phyloP scores from a whole-genome alignment of 768 basidiomycete species.

The Podaxis sp. region DNA sequence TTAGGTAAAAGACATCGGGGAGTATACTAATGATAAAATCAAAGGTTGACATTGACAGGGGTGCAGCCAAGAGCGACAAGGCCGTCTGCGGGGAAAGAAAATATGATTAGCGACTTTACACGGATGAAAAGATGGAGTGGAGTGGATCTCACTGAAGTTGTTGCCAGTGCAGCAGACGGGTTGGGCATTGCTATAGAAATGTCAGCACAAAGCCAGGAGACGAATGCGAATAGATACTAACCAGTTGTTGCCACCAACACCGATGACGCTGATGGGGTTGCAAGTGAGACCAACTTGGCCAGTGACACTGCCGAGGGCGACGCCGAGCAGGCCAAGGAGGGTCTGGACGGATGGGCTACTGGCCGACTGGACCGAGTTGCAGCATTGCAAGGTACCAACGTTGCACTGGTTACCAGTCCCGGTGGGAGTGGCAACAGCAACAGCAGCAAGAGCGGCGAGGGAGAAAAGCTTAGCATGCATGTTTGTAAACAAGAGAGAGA shows the following conservation, averaged over 20 bases:
- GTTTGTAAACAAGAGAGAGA: background rate
- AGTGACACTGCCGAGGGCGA: constrained; percentile 19
- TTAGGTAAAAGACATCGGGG: too few relatives aligned
- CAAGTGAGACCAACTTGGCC: constrained; percentile 27
- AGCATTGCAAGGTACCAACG: constrained; percentile 7
- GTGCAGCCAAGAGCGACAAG: constrained; percentile 4
- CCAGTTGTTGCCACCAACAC: constrained; percentile 23
- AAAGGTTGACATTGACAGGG: constrained; percentile 26
- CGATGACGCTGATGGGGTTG: constrained; percentile 27
- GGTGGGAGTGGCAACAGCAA: constrained; percentile 1
- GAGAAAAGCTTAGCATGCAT: constrained; percentile 7
- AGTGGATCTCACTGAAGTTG: constrained; percentile 20
- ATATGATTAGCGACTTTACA: background rate
- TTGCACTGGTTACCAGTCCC: constrained; percentile 3
- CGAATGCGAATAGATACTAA: constrained; percentile 10
- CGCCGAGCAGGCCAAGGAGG: constrained; percentile 23
- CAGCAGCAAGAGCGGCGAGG: background rate
- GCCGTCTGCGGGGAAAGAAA: background rate
- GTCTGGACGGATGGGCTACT: background rate
- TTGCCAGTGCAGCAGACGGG: constrained; percentile 29
- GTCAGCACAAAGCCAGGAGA: background rate
- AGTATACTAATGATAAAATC: background rate
- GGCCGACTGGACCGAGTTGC: constrained; percentile 2
- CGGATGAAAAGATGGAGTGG: background rate
- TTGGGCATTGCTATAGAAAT: constrained; percentile 22